Evolutionary conservation across 2,329 filamentous ascomycete species (phyloP), one percentile per base, ranked within the genome.

Genomic region (Scopulariopsis brevicaulis): DNA sequence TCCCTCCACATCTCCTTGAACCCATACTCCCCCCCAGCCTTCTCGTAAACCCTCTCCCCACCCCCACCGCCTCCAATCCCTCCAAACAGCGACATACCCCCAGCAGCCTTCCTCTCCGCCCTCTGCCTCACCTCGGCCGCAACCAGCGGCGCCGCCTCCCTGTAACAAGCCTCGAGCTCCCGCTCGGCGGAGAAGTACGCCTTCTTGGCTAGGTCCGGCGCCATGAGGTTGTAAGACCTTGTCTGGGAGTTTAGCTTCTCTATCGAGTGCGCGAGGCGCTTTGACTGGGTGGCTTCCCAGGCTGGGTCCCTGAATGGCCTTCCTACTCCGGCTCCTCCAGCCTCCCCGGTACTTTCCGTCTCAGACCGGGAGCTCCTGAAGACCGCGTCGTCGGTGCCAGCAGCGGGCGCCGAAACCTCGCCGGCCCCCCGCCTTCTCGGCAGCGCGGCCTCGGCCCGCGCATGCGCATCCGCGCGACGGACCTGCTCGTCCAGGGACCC

Each of bases 161-260:
- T 87, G 67, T 85, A 97, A 68, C 92, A 96, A 2, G 82, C 77
- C 34, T 78, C 79, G 18, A 97, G 77, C 71, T 99, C 94, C 54
- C 93, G 83, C 52, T 91, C 83, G 8, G 97, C 81, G 2, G 79
- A 85, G 67, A 90, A 91, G 70, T 97, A 97, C 0, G 93, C 90
- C 70, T 96, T 96, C 72, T 94, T 95, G 2, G 93, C 92, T 1
- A 96, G 78, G 58, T 90, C 86, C 0, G 94, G 94, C 0, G 94
- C 93, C 84, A 96, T 93, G 3, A 97, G 81, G 65, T 97, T 97
- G 75, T 99, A 99, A 15, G 89, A 89, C 28, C 94, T 83, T 8
- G 90, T 87, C 54, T 95, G 77, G 34, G 74, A 71, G 71, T 97
- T 97, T 58, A 97, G 82, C 59, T 89, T 84, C 53, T 81, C 79